A percentile compares a stretch with the other conserved stretches of the same genome.
phyloP scores from a whole-genome alignment of 2,329 filamentous ascomycete species.

The Venturia effusa region DNA sequence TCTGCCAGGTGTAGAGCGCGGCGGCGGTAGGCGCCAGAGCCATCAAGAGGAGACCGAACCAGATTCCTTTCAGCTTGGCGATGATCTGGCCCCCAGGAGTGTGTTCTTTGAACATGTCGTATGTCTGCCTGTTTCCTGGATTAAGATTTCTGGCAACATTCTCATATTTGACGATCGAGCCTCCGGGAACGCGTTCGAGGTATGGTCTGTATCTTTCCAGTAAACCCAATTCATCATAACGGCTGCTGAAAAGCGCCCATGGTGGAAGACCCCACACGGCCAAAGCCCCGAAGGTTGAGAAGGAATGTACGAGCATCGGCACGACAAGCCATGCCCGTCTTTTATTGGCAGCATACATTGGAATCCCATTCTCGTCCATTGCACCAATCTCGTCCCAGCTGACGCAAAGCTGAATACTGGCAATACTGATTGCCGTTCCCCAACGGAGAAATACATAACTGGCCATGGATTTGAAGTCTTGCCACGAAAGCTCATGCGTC shows the following conservation, averaged over 20 bases:
- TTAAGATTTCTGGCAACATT: neutral
- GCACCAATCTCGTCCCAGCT: neutral
- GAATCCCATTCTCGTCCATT: neutral
- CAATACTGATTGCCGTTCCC: slow-evolving; percentile 6
- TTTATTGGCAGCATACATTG: neutral
- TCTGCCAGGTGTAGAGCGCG: neutral
- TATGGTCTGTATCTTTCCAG: slow-evolving; percentile 3
- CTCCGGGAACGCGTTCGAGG: neutral
- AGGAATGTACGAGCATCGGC: neutral
- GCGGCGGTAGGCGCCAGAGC: neutral
- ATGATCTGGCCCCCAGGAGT: neutral
- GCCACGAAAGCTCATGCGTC: slow-evolving; percentile 7
- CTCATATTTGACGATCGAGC: slow-evolving; percentile 5
- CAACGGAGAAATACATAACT: slow-evolving; percentile 3
- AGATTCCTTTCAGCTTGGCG: slow-evolving; percentile 2
- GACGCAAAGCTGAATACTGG: slow-evolving; percentile 5
- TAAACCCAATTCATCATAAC: slow-evolving; percentile 1
- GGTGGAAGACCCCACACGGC: neutral
- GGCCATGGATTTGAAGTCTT: slow-evolving; percentile 4
- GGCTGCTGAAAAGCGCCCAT: slow-evolving; percentile 1
- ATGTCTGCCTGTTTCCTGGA: neutral
- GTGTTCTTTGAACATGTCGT: slow-evolving; percentile 4
- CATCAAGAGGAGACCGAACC: slow-evolving; percentile 4
- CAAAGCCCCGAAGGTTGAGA: neutral
- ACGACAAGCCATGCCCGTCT: neutral